Percentiles rank a stretch among this genome's conserved stretches.
These are phyloP conservation scores for Didymella keratinophila DNA, from an alignment of 2,329 filamentous ascomycete genomes.

Conservation along the genomic window DNA sequence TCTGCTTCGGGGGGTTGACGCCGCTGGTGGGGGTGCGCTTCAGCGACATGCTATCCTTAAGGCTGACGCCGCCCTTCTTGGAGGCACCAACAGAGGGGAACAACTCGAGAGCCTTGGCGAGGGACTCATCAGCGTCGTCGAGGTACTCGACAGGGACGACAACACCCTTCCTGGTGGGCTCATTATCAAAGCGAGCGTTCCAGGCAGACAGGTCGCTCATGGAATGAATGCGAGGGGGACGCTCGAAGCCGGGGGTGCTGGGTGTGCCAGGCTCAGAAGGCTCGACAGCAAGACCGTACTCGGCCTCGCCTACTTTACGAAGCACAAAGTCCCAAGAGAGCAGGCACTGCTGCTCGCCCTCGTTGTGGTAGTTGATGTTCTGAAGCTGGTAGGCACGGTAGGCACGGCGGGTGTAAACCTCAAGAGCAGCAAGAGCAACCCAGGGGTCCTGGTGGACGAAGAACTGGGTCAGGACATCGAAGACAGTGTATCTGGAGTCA, in stretches of 20 bases:
- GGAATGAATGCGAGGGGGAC: constrained; percentile 80
- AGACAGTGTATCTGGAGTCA: constrained; percentile 98
- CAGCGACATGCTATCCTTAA: constrained; percentile 59
- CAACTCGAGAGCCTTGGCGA: constrained; percentile 83
- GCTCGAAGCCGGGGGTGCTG: constrained; percentile 72
- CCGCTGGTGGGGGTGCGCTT: constrained; percentile 68
- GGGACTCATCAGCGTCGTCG: constrained; percentile 89
- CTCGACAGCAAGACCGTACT: constrained; percentile 82
- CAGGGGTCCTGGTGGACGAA: constrained; percentile 93
- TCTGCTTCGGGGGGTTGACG: constrained; percentile 57
- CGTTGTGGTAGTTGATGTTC: constrained; percentile 84
- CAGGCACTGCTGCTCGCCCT: constrained; percentile 76
- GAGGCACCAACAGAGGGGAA: constrained; percentile 69
- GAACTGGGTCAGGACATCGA: constrained; percentile 94
- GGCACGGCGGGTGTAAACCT: constrained; percentile 94
- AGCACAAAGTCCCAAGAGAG: constrained; percentile 96
- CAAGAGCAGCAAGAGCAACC: constrained; percentile 91
- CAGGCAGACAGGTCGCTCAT: constrained; percentile 97
- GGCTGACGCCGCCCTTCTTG: constrained; percentile 60
- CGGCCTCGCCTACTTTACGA: constrained; percentile 88
- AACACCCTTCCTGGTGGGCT: constrained; percentile 88
- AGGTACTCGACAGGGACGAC: constrained; percentile 93
- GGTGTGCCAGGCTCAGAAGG: constrained; percentile 78
- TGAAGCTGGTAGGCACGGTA: constrained; percentile 96
- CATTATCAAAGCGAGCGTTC: constrained; percentile 71